Evolutionary conservation across 1,284 basidiomycete genomes (phyloP), one percentile per base, ranked within the genome.

Genomic region (Austroboletus rostrupii): DNA sequence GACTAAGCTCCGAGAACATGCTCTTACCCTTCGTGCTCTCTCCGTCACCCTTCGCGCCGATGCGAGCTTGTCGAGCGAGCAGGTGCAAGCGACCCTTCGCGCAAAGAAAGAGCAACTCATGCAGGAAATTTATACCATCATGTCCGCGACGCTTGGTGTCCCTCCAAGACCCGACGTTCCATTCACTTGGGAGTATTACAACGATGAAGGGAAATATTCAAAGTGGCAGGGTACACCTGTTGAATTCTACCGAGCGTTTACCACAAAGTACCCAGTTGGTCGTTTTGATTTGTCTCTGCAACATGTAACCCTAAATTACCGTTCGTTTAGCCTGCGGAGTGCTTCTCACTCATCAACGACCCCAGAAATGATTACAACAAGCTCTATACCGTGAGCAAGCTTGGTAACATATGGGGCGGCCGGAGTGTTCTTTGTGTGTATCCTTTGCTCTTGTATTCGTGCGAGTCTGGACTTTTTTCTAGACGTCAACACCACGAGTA

Each of bases 291-390:
- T 48, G n/a, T 44, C 21, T 43, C 55, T 36, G 14, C 37, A 33
- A 29, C 16, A 38, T 13, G 40, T 35, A 16, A 32, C 38, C 17
- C 41, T 61, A 19, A 39, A 39, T 23, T 36, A 54, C 43, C 39
- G 28, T 29, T 43, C 47, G 21, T 45, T 45, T 56, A 83, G 72
- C 80, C 83, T 13, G 64, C 74, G 2, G 85, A 90, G 36, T 85
- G 79, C 8, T 95, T 97, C 76, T 96, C 92, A 44, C 79, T 98
- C 33, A 94, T 98, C 70, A 88, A 98, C 64, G 95, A 98, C 66
- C 95, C 96, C 16, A 81, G 95, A 29, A 94, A 97, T 65, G 74
- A 76, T 17, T 90, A 87, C 63, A 78, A 77, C 53, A 87, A 85
- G 68, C 77, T 96, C n/a, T 96, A 96, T 73, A 92, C 92, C 6